Evolutionary conservation across 768 basidiomycete species (phyloP), one percentile per base, ranked within the genome.

Genomic region (Trametopsis cervina): DNA sequence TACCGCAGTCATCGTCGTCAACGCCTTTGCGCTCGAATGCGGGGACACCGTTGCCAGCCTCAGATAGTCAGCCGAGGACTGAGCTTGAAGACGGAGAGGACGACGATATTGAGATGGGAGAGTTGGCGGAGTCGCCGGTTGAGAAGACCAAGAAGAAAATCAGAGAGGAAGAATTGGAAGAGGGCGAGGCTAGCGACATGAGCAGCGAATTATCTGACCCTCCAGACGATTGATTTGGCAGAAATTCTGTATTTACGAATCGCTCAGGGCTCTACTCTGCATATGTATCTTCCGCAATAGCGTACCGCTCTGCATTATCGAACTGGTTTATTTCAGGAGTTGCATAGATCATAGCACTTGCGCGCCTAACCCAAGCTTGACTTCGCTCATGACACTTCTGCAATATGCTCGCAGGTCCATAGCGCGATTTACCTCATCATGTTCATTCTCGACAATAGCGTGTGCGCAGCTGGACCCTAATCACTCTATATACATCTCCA

Each of bases 91-190:
- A 67, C 18, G 74, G 83, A 51, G 89, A 89, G 51, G 80, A 72
- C 23, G 76, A 86, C 54, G 88, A 91, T 53, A 89, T 91, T 53
- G 89, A 91, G 64, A 91, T 91, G 89, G 89, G 89, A n/a, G 89
- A 91, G 60, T 77, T 91, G 2, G 82, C 86, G 51, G 89, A 91
- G 59, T 77, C 78, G 45, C 77, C 78, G 2, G 78, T 72, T 51
- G 75, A 66, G 49, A 81, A 78, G 63, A 80, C 15, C 26, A 55
- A 47, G 39, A 47, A 47, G 42, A 46, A 46, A 33, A 44, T 33
- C n/a, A 50, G 59, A 35, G 69, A 76, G 45, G 87, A 90, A 57
- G 89, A 91, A 42, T 65, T 89, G 52, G 89, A 91, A 60, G 89
- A 91, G 66, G 89, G 89, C 21, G 89, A 91, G 64, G 87, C 89